These are phyloP conservation scores for Penicillium bialowiezense DNA, from an alignment of 495 filamentous ascomycete species.

Conservation along the genomic window DNA sequence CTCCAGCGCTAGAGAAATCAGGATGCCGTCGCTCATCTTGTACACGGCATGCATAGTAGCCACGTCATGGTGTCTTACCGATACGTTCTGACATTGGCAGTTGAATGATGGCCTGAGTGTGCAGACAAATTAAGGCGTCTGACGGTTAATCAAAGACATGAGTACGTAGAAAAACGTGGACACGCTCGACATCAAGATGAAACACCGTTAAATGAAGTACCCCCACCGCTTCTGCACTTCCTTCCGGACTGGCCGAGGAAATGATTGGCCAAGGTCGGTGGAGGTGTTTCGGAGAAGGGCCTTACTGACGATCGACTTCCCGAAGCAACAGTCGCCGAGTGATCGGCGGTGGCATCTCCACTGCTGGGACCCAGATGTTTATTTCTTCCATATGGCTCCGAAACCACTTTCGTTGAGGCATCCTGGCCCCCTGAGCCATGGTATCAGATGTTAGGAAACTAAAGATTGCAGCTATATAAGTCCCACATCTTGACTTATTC, in stretches of 20 bases:
- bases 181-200: neutral
- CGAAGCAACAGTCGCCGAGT: neutral
- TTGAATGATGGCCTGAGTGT: neutral
- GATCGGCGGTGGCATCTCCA: constrained; percentile 1
- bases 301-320: neutral
- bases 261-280: no score
- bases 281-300: neutral
- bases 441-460: no score
- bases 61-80: no score
- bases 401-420: neutral
- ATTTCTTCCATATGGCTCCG: neutral
- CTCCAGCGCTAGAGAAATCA: no score
- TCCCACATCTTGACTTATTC: no score
- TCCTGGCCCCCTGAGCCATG: no score
- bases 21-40: no score
- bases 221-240: neutral
- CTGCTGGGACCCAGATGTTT: neutral
- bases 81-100: no score
- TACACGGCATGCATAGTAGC: no score
- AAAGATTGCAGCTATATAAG: no score
- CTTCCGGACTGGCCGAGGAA: neutral
- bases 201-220: neutral
- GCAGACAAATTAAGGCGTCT: neutral
- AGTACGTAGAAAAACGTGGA: neutral
- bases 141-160: neutral